A percentile compares a stretch with the other conserved stretches of the same genome.
These are phyloP conservation scores for Fusarium sp. DNA, from an alignment of 2,329 filamentous ascomycete species.

Conservation along the genomic window DNA sequence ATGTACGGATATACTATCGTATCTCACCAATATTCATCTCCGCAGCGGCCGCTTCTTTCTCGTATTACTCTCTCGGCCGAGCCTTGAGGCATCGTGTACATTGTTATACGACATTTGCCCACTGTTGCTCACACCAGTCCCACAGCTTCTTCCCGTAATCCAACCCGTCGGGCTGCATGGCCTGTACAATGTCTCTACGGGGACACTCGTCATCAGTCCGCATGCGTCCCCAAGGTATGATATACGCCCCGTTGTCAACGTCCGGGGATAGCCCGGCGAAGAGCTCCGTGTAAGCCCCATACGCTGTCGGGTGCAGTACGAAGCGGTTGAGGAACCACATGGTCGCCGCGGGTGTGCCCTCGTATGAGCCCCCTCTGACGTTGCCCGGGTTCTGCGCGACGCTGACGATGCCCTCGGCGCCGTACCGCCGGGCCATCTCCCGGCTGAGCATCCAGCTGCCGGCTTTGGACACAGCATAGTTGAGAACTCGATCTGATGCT, in stretches of 20 bases:
- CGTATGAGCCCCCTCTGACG: slow-evolving; percentile 46
- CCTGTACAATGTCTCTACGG: slow-evolving; percentile 48
- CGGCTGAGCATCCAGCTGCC: slow-evolving; percentile 52
- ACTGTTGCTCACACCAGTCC: slow-evolving; percentile 48
- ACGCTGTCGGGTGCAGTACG: slow-evolving; percentile 47
- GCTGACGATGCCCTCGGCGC: slow-evolving; percentile 46
- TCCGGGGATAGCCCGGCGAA: slow-evolving; percentile 56
- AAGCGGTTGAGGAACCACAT: slow-evolving; percentile 45
- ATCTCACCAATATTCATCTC: neutral
- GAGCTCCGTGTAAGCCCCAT: slow-evolving; percentile 58
- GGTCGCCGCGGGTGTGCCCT: slow-evolving; percentile 17
- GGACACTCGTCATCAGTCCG: slow-evolving; percentile 30
- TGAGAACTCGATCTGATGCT: slow-evolving; percentile 42
- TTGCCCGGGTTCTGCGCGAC: slow-evolving; percentile 54
- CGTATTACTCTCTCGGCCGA: slow-evolving; percentile 29
- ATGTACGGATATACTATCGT: neutral
- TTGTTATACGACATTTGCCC: slow-evolving; percentile 19
- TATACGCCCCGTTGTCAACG: slow-evolving; percentile 49
- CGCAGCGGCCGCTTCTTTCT: slow-evolving; percentile 11
- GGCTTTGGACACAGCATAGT: slow-evolving; percentile 53
- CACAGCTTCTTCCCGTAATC: slow-evolving; percentile 47
- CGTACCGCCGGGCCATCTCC: slow-evolving; percentile 49
- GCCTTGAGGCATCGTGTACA: neutral
- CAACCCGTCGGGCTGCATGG: slow-evolving; percentile 46
- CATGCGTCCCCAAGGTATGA: slow-evolving; percentile 50